A percentile compares a stretch with the other conserved stretches of the same genome.
Conservation (phyloP, 2,329 filamentous ascomycete species). For the Claviceps purpurea region DNA sequence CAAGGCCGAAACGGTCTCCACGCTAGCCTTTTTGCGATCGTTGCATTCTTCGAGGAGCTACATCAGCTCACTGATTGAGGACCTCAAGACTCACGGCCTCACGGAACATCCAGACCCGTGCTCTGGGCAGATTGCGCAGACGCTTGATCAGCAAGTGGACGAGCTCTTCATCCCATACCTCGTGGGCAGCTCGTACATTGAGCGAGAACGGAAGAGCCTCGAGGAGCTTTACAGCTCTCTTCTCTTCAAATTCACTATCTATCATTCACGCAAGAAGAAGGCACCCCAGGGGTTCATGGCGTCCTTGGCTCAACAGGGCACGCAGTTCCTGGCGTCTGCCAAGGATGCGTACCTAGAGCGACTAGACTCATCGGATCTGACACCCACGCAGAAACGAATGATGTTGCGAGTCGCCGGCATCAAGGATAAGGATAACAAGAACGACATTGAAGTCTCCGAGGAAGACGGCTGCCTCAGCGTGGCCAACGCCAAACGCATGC, state of each 20-base stretch:
- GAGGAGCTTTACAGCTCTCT: slow-evolving; percentile 81
- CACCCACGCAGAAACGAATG: slow-evolving; percentile 77
- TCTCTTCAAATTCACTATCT: slow-evolving; percentile 94
- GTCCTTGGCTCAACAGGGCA: slow-evolving; percentile 77
- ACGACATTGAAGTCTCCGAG: slow-evolving; percentile 82
- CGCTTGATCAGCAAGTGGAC: slow-evolving; percentile 59
- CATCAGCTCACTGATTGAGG: slow-evolving; percentile 77
- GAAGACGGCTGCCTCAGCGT: slow-evolving; percentile 75
- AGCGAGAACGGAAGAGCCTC: slow-evolving; percentile 53
- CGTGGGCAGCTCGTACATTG: slow-evolving; percentile 56
- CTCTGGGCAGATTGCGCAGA: slow-evolving; percentile 72
- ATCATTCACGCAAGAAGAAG: slow-evolving; percentile 79
- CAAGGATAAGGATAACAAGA: slow-evolving; percentile 60
- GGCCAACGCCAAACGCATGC: slow-evolving; percentile 89
- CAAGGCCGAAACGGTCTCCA: slow-evolving; percentile 85
- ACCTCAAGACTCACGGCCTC: slow-evolving; percentile 83
- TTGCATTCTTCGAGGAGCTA: slow-evolving; percentile 84
- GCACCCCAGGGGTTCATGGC: slow-evolving; percentile 85
- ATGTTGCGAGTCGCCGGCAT: slow-evolving; percentile 81
- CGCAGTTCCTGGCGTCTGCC: slow-evolving; percentile 74
- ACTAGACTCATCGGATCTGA: slow-evolving; percentile 78
- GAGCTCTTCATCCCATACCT: slow-evolving; percentile 64
- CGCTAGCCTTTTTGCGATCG: slow-evolving; percentile 79
- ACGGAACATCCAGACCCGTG: slow-evolving; percentile 91
- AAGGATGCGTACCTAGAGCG: slow-evolving; percentile 85